A percentile compares a stretch with the other conserved stretches of the same genome.
Evolutionary conservation across 345 rosid species (phyloP).

Genomic region (Gossypium stocksii): DNA sequence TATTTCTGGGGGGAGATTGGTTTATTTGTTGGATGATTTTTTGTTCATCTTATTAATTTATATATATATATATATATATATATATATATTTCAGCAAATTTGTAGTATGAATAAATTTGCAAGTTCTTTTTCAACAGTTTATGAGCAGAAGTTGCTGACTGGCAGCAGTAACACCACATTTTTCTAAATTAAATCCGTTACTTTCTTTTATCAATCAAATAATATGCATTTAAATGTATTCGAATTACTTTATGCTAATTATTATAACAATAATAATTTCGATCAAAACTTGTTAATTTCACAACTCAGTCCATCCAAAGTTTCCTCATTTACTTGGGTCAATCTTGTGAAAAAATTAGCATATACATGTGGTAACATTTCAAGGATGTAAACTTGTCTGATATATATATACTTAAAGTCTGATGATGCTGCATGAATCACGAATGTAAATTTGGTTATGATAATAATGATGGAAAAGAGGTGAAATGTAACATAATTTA

Average conservation of each 20-base stretch:
- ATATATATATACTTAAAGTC: neutral
- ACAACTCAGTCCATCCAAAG: too few species aligned
- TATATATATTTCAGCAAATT: neutral
- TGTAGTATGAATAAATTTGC: slow-evolving; percentile 26
- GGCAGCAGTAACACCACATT: neutral
- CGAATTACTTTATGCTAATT: too few species aligned
- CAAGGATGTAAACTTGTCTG: neutral
- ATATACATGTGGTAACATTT: neutral
- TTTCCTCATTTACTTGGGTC: too few species aligned
- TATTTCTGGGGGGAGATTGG: slow-evolving; percentile 33
- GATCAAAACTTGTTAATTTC: too few species aligned
- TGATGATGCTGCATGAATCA: neutral
- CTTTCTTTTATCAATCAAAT: too few species aligned
- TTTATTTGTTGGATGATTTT: slow-evolving; percentile 32
- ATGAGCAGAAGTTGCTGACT: too few species aligned
- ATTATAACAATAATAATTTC: accelerated
- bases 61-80: neutral
- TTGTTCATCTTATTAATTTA: slow-evolving; percentile 7
- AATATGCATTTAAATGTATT: too few species aligned
- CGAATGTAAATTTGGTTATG: too few species aligned
- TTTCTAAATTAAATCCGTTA: neutral
- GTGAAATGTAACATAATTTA: too few species aligned
- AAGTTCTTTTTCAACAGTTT: neutral
- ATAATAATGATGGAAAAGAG: too few species aligned
- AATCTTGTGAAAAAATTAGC: too few species aligned